A percentile compares a stretch with the other conserved stretches of the same genome.
Conservation (phyloP, 495 filamentous ascomycete species). For the Daldinia bambusicola region DNA sequence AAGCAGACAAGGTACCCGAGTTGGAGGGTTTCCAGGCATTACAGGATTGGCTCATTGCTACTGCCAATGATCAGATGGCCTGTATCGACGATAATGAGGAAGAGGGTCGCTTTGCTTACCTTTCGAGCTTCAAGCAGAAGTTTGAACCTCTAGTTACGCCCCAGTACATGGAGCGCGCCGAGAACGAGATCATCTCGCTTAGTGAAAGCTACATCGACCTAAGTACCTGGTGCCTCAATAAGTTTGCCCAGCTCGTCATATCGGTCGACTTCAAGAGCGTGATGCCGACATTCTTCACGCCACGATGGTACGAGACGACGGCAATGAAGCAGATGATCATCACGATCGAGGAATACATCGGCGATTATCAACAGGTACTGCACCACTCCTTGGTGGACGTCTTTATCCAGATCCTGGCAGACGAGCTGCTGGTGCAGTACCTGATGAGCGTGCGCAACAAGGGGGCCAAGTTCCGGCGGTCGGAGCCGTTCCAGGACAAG, state of each 20-base stretch:
- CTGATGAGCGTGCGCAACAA: slow-evolving; percentile 89
- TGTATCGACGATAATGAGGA: slow-evolving; percentile 91
- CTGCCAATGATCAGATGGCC: slow-evolving; percentile 97
- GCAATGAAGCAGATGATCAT: slow-evolving; percentile 88
- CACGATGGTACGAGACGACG: slow-evolving; percentile 82
- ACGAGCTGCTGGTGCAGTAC: slow-evolving; percentile 87
- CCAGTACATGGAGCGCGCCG: slow-evolving; percentile 77
- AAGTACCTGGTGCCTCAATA: slow-evolving; percentile 86
- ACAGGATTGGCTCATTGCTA: slow-evolving; percentile 95
- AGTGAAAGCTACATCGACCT: slow-evolving; percentile 94
- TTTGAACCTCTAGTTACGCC: slow-evolving; percentile 81
- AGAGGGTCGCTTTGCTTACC: slow-evolving; percentile 75
- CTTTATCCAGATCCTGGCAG: slow-evolving; percentile 87
- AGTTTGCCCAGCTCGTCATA: slow-evolving; percentile 87
- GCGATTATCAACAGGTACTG: slow-evolving; percentile 81
- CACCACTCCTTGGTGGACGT: slow-evolving; percentile 89
- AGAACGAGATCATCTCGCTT: slow-evolving; percentile 75
- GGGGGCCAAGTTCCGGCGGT: slow-evolving; percentile 84
- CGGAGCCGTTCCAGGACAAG: slow-evolving; percentile 86
- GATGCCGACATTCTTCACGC: slow-evolving; percentile 89
- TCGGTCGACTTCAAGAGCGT: slow-evolving; percentile 82
- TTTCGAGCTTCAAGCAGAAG: slow-evolving; percentile 81
- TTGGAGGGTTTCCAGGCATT: slow-evolving; percentile 81
- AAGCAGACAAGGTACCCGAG: slow-evolving; percentile 66
- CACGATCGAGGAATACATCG: slow-evolving; percentile 93